Conservation (phyloP, 805 yeast species). For the Wickerhamiella azymoides region DNA sequence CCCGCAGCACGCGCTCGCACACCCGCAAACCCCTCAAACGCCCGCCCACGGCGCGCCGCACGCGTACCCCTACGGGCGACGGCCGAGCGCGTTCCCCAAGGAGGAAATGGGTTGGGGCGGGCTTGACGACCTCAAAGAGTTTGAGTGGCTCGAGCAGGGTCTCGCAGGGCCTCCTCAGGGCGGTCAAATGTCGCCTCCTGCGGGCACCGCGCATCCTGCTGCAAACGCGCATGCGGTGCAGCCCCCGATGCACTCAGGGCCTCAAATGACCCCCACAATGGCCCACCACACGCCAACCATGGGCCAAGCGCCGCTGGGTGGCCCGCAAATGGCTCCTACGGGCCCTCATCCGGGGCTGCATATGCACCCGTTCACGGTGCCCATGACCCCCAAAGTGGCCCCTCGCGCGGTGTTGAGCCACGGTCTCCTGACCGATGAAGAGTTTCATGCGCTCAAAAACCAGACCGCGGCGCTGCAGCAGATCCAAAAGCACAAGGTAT, state of each 20-base stretch:
- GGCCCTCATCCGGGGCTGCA: background rate
- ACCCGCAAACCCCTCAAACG: background rate
- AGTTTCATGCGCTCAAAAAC: slow-evolving; percentile 2
- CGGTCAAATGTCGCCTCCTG: too few relatives aligned
- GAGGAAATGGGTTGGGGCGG: background rate
- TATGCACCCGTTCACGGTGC: slow-evolving; percentile 2
- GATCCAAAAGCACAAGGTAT: slow-evolving; percentile 2
- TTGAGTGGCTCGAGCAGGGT: background rate
- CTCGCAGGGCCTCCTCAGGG: background rate
- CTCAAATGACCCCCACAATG: background rate
- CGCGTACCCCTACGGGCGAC: background rate
- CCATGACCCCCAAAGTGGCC: slow-evolving; percentile 6
- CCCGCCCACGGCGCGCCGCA: slow-evolving; percentile 7
- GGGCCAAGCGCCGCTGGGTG: background rate
- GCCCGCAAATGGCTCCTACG: too few relatives aligned
- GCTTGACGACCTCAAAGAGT: background rate
- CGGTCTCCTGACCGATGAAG: slow-evolving; percentile 6
- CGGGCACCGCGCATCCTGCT: too few relatives aligned
- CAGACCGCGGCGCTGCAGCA: slow-evolving; percentile 4
- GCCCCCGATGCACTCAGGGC: background rate
- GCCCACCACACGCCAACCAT: background rate
- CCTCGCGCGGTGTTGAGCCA: background rate
- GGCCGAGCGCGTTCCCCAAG: background rate
- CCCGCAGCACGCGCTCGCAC: slow-evolving; percentile 7
- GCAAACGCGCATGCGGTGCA: too few relatives aligned